Base-by-base conservation (phyloP, 805 yeast species). In the Suhomyces vadensis region DNA sequence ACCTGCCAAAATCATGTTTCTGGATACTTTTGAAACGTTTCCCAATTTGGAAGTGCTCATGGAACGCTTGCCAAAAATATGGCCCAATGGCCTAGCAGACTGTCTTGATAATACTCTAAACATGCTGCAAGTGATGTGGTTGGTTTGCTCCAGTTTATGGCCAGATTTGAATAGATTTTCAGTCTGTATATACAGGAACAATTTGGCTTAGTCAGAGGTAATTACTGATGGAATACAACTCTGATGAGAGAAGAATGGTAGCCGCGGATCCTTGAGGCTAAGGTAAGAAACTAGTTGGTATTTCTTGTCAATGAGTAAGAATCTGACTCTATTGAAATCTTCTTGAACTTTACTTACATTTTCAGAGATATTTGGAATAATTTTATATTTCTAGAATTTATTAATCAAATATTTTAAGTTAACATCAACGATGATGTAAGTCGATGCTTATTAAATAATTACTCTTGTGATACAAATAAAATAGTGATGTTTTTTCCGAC, bases 81-180 rank as follows among this genome's bases (percentile, higher is more conserved):
- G n/a, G n/a, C 33, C 20, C 4, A n/a, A 22, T 9, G 22, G 26
- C 31, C 13, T 31, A 23, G 31, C 39, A 24, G 20, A 22, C n/a
- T 39, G 31, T 24, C 23, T 33, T 19, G 43, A 37, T 20, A 23
- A 27, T 20, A 36, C 21, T 42, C 37, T 42, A 33, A 42, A 42
- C 41, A 37, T 42, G n/a, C n/a, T n/a, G n/a, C n/a, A n/a, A 16
- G 20, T 29, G 33, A 14, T 8, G 20, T 29, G 14, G 20, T 29
- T 23, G 27, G n/a, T 29, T 7, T 29, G 33, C 14, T 29, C 33
- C 4, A 14, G 14, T 29, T 17, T 29, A 20, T 17, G 16, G 33
- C 19, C 11, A 29, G 8, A 14, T 14, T 13, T 29, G 14, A 11
- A 6, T 17, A 14, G 10, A 17, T 16, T 29, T 29, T 29, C 20